Percentiles rank a stretch among this genome's conserved stretches.
Evolutionary conservation across 352 stramenopile genomes (phyloP).

Genomic region (Globisporangium spinosum): DNA sequence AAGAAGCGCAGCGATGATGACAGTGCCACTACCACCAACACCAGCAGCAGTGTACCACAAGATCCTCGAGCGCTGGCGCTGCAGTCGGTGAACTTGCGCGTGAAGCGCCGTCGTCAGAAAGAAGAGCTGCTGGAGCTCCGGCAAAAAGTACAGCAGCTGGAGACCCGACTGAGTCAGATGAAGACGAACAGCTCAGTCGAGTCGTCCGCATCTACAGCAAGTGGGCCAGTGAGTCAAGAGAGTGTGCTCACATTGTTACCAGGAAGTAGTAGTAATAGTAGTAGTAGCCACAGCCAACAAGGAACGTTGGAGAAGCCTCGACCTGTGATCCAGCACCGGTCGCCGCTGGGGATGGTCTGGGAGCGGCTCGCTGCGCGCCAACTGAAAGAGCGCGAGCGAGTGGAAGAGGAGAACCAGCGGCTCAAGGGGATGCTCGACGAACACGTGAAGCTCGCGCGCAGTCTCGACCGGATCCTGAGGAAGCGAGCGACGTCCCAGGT

Average conservation of each 20-base stretch:
- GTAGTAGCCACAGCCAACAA: neutral
- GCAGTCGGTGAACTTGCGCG: slow-evolving; percentile 13
- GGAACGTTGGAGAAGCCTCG: neutral
- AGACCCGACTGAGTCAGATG: slow-evolving; percentile 12
- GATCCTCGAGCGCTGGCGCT: slow-evolving; percentile 13
- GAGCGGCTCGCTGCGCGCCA: slow-evolving; percentile 15
- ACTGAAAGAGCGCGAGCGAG: slow-evolving; percentile 15
- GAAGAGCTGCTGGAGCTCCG: slow-evolving; percentile 17
- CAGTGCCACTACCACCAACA: neutral
- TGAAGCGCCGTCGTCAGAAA: slow-evolving; percentile 13
- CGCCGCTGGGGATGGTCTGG: slow-evolving; percentile 15
- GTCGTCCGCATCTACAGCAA: neutral
- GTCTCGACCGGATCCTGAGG: slow-evolving; percentile 16
- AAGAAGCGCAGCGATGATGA: slow-evolving; percentile 11
- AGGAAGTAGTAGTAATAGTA: neutral
- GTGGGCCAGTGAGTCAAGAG: neutral
- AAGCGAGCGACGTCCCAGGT: slow-evolving; percentile 14
- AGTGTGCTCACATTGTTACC: neutral
- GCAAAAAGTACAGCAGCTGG: slow-evolving; percentile 18
- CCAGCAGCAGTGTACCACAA: neutral
- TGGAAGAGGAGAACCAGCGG: slow-evolving; percentile 15
- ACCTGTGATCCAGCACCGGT: slow-evolving; percentile 11
- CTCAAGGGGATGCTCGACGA: slow-evolving; percentile 19
- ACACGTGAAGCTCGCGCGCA: slow-evolving; percentile 20
- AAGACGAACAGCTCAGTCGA: neutral